These are phyloP conservation scores for Geosmithia morbida DNA, from an alignment of 2,329 filamentous ascomycete species.

Conservation along the genomic window DNA sequence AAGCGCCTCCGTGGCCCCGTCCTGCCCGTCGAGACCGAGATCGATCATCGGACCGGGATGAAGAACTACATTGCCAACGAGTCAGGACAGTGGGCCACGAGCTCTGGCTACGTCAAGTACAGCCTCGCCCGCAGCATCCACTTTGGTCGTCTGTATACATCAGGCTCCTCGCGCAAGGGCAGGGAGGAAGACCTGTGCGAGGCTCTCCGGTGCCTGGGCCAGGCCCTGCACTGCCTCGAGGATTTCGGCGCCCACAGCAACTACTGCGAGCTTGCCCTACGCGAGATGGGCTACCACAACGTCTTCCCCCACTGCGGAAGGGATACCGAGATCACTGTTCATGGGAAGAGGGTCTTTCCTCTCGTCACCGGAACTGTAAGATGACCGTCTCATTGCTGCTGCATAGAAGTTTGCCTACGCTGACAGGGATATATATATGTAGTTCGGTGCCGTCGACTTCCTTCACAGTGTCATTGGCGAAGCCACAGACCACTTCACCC, in stretches of 20 bases:
- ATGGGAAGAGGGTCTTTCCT: conserved; percentile 54
- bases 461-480: conserved; percentile 66
- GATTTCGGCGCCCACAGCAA: conserved; percentile 73
- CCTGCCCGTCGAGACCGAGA: conserved; percentile 52
- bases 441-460: conserved; percentile 72
- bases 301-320: conserved; percentile 68
- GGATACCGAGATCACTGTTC: conserved; percentile 45
- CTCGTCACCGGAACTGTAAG: conserved; percentile 46
- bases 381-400: conserved; percentile 11
- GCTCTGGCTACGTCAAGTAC: conserved; percentile 67
- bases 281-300: conserved; percentile 65
- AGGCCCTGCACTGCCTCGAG: conserved; percentile 65
- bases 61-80: conserved; percentile 99
- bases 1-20: conserved; percentile 70
- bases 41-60: conserved; percentile 76
- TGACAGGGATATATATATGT: conserved; percentile 6
- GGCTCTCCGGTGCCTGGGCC: conserved; percentile 61
- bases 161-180: conserved; percentile 42
- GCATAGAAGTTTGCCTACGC: no score
- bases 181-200: conserved; percentile 70
- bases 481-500: conserved; percentile 71
- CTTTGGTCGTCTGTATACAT: conserved; percentile 61
- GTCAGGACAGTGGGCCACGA: conserved; percentile 75
- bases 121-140: conserved; percentile 64
- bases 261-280: conserved; percentile 64